Conservation (phyloP, 2,329 filamentous ascomycete species). For the Emmonsiellopsis sp. region DNA sequence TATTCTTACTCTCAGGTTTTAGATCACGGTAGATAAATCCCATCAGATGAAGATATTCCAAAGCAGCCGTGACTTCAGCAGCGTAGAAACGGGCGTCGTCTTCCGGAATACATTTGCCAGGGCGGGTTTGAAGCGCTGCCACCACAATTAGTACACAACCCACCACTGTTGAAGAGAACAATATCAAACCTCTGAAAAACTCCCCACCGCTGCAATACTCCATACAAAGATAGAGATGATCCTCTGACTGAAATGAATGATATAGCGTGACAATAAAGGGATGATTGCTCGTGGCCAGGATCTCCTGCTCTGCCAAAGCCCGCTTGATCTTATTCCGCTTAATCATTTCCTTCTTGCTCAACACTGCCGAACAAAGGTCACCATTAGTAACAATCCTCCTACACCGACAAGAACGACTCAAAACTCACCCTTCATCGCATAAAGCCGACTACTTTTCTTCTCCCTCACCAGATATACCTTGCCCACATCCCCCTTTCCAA, state of each 20-base stretch:
- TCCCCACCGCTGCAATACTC: slow-evolving; percentile 98
- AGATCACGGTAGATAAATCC: slow-evolving; percentile 97
- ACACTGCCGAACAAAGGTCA: slow-evolving; percentile 49
- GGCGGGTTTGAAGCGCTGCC: slow-evolving; percentile 81
- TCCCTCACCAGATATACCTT: slow-evolving; percentile 97
- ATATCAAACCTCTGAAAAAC: slow-evolving; percentile 65
- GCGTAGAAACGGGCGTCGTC: slow-evolving; percentile 97
- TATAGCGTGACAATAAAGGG: slow-evolving; percentile 98
- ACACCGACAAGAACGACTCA: background rate
- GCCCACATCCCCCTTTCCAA: slow-evolving; percentile 96
- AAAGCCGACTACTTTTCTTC: slow-evolving; percentile 91
- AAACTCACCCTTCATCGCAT: slow-evolving; percentile 90
- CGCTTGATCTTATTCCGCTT: slow-evolving; percentile 99
- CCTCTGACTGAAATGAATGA: slow-evolving; percentile 98
- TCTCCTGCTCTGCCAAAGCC: slow-evolving; percentile 93
- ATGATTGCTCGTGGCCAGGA: slow-evolving; percentile 95
- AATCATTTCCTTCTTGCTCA: slow-evolving; percentile 99
- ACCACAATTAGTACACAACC: slow-evolving; percentile 7
- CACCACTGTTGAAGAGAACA: background rate
- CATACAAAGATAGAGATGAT: slow-evolving; percentile 99
- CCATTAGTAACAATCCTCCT: background rate
- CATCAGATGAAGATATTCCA: slow-evolving; percentile 97
- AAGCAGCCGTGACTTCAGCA: slow-evolving; percentile 88
- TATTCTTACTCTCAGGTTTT: slow-evolving; percentile 81
- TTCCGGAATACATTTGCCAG: slow-evolving; percentile 94